phyloP scores from a whole-genome alignment of 2,329 filamentous ascomycete species.

The Tolypocladium guangdongense region DNA sequence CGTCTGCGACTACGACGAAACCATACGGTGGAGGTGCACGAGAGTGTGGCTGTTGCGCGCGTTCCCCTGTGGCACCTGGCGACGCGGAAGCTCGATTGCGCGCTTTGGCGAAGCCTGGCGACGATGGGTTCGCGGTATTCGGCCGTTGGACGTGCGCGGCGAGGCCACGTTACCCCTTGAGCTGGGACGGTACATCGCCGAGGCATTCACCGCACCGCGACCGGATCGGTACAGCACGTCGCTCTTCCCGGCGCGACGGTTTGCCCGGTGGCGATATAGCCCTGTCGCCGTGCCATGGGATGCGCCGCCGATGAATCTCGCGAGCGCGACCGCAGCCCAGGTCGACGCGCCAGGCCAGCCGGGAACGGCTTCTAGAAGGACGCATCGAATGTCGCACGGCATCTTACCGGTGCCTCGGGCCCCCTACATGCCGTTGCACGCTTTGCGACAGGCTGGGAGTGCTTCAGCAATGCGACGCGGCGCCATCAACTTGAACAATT shows the following conservation, averaged over 20 bases:
- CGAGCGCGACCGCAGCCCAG: not conserved
- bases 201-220: not conserved
- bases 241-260: not conserved
- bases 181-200: not conserved
- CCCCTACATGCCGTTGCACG: not conserved
- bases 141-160: not conserved
- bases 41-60: not conserved
- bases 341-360: too few relatives aligned
- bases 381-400: slow-evolving; percentile 1
- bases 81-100: not conserved
- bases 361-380: not conserved
- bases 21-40: not conserved
- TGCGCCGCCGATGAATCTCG: not conserved
- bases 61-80: not conserved
- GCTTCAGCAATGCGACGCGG: not conserved
- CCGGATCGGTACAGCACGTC: not conserved
- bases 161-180: not conserved
- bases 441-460: not conserved
- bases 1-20: not conserved
- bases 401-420: not conserved
- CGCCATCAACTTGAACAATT: not conserved
- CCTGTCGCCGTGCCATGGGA: not conserved
- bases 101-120: not conserved
- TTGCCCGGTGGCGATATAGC: not conserved
- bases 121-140: not conserved